Percentiles rank a stretch among this genome's conserved stretches.
Evolutionary conservation across 2,329 filamentous ascomycete genomes (phyloP).

Genomic region (Didymella arachidicola): DNA sequence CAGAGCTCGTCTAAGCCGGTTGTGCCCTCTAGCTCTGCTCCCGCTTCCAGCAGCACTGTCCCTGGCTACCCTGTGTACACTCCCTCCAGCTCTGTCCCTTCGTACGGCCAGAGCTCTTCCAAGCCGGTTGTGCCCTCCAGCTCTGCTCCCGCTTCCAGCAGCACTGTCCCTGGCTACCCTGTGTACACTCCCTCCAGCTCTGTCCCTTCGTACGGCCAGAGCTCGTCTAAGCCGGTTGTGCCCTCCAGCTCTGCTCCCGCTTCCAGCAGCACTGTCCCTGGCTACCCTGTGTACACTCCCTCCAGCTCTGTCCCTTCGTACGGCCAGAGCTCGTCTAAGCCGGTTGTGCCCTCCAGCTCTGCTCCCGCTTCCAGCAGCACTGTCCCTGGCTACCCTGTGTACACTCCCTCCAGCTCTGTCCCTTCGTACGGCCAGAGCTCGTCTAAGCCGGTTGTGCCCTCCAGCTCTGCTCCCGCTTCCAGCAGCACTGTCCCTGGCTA

Average conservation of each 20-base stretch:
- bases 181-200: not conserved
- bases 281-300: not conserved
- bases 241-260: not conserved
- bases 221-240: not conserved
- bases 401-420: too few relatives aligned
- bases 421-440: not conserved
- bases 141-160: constrained; percentile 1
- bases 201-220: not conserved
- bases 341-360: not conserved
- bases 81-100: too few relatives aligned
- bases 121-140: constrained; percentile 12
- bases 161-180: constrained; percentile 6
- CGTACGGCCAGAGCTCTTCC: too few relatives aligned
- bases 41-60: too few relatives aligned
- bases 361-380: not conserved
- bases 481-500: constrained; percentile 4
- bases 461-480: not conserved
- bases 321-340: too few relatives aligned
- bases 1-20: constrained; percentile 9
- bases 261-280: not conserved
- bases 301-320: too few relatives aligned
- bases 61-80: constrained; percentile 10
- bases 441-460: not conserved
- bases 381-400: too few relatives aligned
- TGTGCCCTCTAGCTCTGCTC: constrained; percentile 1